Base-by-base conservation (phyloP, 2,329 filamentous ascomycete species). In the Zasmidium angulare region DNA sequence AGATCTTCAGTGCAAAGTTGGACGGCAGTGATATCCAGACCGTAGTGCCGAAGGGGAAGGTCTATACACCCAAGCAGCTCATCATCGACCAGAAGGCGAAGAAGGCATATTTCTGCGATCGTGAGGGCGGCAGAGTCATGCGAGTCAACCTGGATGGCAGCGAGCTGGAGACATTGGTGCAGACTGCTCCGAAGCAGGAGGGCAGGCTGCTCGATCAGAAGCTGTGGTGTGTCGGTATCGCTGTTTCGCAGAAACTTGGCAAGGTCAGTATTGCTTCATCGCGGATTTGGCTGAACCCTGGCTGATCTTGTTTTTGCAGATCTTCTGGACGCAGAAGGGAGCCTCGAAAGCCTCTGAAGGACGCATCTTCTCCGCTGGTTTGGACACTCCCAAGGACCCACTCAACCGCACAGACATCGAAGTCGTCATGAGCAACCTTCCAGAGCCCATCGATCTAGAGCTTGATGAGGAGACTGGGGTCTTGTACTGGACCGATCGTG, bases 301-400 rank as follows among this genome's bases (percentile, higher is more conserved):
- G 14, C 36, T 43, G 36, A 43, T 19, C 12, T 43, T 4, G 36
- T 43, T 7, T 26, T n/a, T 26, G 10, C 17, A 79, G 46, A 75
- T 87, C 50, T 86, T 82, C 75, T 87, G 84, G 84, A 83, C 81
- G 0, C 84, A 86, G 53, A 86, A 87, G 63, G 84, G 85, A 0
- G 71, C 75, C 0, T 77, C 78, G 2, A 86, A 86, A 69, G 77
- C 75, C 0, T 72, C 70, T 1, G 66, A 77, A 40, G 85, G 85
- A 0, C 75, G 79, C 2, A 84, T 87, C 46, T 82, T 83, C 67
- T 70, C 75, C 3, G 82, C 84, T 0, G 68, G 71, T 19, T 72
- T 85, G 0, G 66, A 76, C 0, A 75, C 74, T 3, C 76, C 76
- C 0, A 22, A 43, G 12, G 68, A 64, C n/a, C 72, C 76, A 0